phyloP scores from a whole-genome alignment of 257 asterid genomes.

The Solanum paucissectum region DNA sequence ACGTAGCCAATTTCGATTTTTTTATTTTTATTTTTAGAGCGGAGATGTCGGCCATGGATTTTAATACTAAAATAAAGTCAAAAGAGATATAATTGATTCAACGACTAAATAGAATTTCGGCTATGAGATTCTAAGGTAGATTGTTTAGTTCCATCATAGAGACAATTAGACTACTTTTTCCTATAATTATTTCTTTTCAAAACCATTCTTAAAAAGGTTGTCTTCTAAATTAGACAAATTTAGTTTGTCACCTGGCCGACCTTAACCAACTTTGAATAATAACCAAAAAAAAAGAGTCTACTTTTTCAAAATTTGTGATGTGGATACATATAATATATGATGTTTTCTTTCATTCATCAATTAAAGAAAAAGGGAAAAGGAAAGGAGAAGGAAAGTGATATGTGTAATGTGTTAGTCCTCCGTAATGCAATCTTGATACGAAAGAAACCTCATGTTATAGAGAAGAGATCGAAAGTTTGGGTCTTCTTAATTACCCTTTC shows the following conservation, averaged over 20 bases:
- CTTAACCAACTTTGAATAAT: not conserved
- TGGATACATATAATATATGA: not conserved
- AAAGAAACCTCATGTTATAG: not conserved
- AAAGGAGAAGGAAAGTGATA: not conserved
- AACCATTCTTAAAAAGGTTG: not conserved
- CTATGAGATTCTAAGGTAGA: not conserved
- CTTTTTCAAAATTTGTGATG: not conserved
- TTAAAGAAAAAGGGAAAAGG: not conserved
- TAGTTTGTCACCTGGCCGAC: not conserved
- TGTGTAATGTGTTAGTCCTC: not conserved
- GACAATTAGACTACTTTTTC: not conserved
- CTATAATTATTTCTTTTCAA: not conserved
- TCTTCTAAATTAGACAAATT: not conserved
- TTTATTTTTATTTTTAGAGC: not conserved
- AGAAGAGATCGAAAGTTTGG: not conserved
- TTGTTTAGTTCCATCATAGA: not conserved
- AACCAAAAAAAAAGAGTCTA: not conserved
- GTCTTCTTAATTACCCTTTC: not conserved
- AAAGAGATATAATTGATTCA: not conserved
- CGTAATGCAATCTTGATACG: not conserved
- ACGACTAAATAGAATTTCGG: not conserved
- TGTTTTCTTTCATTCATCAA: not conserved
- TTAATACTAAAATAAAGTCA: not conserved
- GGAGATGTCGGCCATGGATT: not conserved
- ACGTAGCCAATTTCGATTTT: not conserved